Evolutionary conservation across 495 filamentous ascomycete species (phyloP).

Genomic region (Immersiella caudata): DNA sequence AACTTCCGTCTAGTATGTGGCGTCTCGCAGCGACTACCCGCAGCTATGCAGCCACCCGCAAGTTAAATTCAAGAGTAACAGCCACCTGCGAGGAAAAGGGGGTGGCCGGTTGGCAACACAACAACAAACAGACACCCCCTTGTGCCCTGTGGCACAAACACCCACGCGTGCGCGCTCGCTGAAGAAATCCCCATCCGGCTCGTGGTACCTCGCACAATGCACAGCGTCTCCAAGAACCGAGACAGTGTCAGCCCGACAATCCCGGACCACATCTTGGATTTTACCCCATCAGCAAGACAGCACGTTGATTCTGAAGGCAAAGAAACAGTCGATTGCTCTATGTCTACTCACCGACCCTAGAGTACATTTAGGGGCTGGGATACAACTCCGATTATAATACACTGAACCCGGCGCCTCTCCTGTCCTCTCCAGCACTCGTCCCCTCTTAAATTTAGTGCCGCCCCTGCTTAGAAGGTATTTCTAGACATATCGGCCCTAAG

Average conservation of each 20-base stretch:
- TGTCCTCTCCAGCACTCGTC: conserved; percentile 4
- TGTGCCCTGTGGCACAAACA: background rate
- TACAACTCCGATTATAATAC: conserved; percentile 44
- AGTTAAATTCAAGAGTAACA: background rate
- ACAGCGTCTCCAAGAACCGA: background rate
- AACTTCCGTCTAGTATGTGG: background rate
- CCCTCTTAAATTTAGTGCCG: conserved; percentile 1
- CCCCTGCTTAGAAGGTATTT: conserved; percentile 54
- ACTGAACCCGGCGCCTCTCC: conserved; percentile 30
- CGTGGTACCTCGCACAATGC: background rate
- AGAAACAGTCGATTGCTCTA: conserved; percentile 40
- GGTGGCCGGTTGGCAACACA: background rate
- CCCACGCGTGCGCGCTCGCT: background rate
- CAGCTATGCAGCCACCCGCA: background rate
- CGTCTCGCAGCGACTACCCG: background rate
- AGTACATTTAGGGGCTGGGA: conserved; percentile 38
- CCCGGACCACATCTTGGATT: too few relatives aligned
- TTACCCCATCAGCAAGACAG: background rate
- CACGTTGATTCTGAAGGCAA: conserved; percentile 1
- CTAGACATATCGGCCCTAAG: conserved; percentile 89
- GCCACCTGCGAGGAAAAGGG: background rate
- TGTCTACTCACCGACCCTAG: conserved; percentile 42
- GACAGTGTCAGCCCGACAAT: background rate
- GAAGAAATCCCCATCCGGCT: background rate
- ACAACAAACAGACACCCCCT: background rate